These are phyloP conservation scores for Wickerhamomyces sp. DNA, from an alignment of 1,139 yeast genomes.

Conservation along the genomic window DNA sequence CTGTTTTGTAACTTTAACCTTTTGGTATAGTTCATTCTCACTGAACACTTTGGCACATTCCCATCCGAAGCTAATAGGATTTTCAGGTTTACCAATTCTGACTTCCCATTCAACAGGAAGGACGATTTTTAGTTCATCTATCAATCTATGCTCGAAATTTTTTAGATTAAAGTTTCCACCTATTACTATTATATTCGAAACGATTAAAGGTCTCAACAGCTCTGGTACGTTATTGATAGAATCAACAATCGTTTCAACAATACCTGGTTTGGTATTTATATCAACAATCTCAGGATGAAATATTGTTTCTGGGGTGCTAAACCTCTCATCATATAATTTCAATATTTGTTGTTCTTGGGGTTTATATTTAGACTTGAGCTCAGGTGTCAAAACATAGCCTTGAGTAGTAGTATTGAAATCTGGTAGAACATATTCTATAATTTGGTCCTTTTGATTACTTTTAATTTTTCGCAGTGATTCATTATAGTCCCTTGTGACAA, in stretches of 20 bases:
- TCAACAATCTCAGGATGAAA: slow-evolving; percentile 87
- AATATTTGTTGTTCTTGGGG: slow-evolving; percentile 60
- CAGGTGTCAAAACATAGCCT: slow-evolving; percentile 53
- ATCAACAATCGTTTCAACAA: slow-evolving; percentile 69
- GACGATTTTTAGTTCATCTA: slow-evolving; percentile 57
- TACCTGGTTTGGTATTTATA: slow-evolving; percentile 63
- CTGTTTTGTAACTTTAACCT: slow-evolving; percentile 61
- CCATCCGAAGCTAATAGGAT: slow-evolving; percentile 49
- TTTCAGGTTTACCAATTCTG: slow-evolving; percentile 41
- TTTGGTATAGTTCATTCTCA: slow-evolving; percentile 39
- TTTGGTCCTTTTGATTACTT: slow-evolving; percentile 24
- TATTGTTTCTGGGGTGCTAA: slow-evolving; percentile 79
- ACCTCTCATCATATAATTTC: slow-evolving; percentile 74
- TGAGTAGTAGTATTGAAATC: slow-evolving; percentile 76
- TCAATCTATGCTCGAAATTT: slow-evolving; percentile 60
- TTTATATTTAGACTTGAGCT: slow-evolving; percentile 26
- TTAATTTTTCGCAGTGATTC: slow-evolving; percentile 45
- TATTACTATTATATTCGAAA: slow-evolving; percentile 71
- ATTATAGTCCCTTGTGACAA: slow-evolving; percentile 64
- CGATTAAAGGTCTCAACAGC: slow-evolving; percentile 67
- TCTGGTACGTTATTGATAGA: slow-evolving; percentile 70
- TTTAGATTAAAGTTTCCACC: slow-evolving; percentile 81
- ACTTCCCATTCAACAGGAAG: slow-evolving; percentile 67
- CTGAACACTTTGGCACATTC: slow-evolving; percentile 53
- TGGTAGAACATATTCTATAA: slow-evolving; percentile 75